Conservation (phyloP, 208 protist genomes). For the Naegleria lovaniensis region DNA sequence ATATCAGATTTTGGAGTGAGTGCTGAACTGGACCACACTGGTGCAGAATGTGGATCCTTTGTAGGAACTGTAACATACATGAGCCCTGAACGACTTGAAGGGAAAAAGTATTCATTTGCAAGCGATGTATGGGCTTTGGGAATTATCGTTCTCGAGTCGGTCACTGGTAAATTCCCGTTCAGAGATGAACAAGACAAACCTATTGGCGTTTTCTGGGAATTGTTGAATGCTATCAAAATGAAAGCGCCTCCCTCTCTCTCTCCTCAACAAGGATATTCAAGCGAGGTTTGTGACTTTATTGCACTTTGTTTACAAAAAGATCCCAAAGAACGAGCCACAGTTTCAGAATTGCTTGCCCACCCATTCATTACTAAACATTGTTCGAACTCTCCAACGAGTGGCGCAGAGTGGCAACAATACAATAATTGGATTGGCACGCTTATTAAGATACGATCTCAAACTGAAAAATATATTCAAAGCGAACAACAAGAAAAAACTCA, state of each 20-base stretch:
- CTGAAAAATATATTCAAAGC: background rate
- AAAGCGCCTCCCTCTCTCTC: background rate
- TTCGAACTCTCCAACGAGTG: background rate
- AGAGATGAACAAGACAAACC: conserved; percentile 29
- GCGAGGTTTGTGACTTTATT: conserved; percentile 17
- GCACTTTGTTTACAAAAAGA: background rate
- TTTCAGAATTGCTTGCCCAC: background rate
- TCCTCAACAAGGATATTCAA: background rate
- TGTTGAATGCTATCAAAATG: background rate
- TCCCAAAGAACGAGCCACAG: background rate
- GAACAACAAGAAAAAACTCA: background rate
- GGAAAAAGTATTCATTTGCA: conserved; percentile 72
- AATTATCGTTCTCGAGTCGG: conserved; percentile 74
- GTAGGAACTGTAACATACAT: conserved; percentile 86
- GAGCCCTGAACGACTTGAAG: conserved; percentile 76
- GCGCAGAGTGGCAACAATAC: background rate
- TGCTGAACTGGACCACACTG: conserved; percentile 70
- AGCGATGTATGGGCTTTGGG: conserved; percentile 84
- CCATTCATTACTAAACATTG: conserved; percentile 14
- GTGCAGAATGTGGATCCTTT: conserved; percentile 60
- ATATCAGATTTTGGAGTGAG: conserved; percentile 89
- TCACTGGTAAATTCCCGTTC: conserved; percentile 71
- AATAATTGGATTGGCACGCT: background rate
- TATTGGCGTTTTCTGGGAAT: background rate
- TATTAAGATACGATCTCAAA: background rate